Evolutionary conservation across 495 filamentous ascomycete genomes (phyloP), one percentile per base, ranked within the genome.

Genomic region (Lasiosphaeria ovina): DNA sequence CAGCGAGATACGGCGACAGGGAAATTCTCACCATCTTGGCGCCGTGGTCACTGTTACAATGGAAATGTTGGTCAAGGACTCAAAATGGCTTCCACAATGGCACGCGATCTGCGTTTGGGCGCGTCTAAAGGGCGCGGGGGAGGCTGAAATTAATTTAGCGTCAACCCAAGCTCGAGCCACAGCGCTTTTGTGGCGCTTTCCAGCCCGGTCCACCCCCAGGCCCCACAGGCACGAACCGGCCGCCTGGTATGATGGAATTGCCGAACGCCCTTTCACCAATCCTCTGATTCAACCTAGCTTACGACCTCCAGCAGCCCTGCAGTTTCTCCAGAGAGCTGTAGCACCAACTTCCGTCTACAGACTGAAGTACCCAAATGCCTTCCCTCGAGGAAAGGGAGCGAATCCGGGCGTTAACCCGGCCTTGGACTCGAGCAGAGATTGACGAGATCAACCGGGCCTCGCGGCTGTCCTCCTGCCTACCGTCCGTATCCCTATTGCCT

Each of bases 401-500:
- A 34, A 50, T 64, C 47, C 64, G 17, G 48, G 36, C 54, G 7
- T 42, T 52, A 32, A 55, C 35, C 33, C 59, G 49, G 31, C 55
- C 24, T 51, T 57, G 44, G 49, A 61, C 62, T 11, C 17, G 58
- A 31, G 40, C 48, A n/a, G 38, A 64, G 47, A 36, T 67, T 35
- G 63, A 66, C n/a, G 55, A 60, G 17, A 17, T 64, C 34, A 63
- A 64, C 54, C 59, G 38, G 9, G 71, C 79, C 36, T 74, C 80
- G 3, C 87, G 93, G 35, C 81, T 96, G 52, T 70, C 86, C 82
- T 85, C 81, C 74, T 75, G 34, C 59, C 71, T 3, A 63, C 77
- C 32, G 58, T 83, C 48, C 89, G 93, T 36, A 76, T 96, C 32
- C 83, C 86, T 31, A 74, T 87, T 52, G 83, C 84, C 16, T 75